Base-by-base conservation (phyloP, 2,329 filamentous ascomycete species). In the Blumeriella jaapii region DNA sequence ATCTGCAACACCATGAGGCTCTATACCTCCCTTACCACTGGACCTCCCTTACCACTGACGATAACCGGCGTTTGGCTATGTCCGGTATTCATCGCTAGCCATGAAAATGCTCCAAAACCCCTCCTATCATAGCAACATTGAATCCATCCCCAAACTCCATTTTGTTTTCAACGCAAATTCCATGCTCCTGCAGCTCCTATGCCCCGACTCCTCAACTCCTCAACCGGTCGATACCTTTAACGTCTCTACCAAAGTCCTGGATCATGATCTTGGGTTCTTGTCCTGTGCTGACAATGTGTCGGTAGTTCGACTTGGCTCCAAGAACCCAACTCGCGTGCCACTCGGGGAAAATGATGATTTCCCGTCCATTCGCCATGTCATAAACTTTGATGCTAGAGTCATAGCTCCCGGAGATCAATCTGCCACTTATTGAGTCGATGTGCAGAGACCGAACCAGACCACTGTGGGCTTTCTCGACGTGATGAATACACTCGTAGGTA, bases 281-380 rank as follows among this genome's bases (percentile, higher is more conserved):
- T 31, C 87, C 91, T 1, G 89, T 93, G 50, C 85, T 91, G 43
- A 98, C 83, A 44, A 98, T 91, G 42, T 91, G 76, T 40, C 89
- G 71, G 59, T 96, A 96, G 56, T 98, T 89, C 44, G 83, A 87
- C 68, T 95, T 95, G 33, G 91, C 91, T 45, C 84, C 87, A 40
- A 98, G 64, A 53, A 98, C 93, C 91, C 91, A 98, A 60, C 85
- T 93, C 8, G 81, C 80, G 39, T 94, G 93, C 86, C 87, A 96
- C 48, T 82, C 78, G n/a, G 86, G 82, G 52, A 95, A 89, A 49
- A 86, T 78, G 43, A 93, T 73, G 41, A 89, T 70, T 48, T 85
- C 69, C 29, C 77, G 65, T 20, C 87, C 89, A 2, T 78, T 80
- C 45, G 78, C 75, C 61, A 91, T 81, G 56, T 95, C 82, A 60